phyloP scores from a whole-genome alignment of 139 green algal genomes.

The Raphidocelis subcapitata region DNA sequence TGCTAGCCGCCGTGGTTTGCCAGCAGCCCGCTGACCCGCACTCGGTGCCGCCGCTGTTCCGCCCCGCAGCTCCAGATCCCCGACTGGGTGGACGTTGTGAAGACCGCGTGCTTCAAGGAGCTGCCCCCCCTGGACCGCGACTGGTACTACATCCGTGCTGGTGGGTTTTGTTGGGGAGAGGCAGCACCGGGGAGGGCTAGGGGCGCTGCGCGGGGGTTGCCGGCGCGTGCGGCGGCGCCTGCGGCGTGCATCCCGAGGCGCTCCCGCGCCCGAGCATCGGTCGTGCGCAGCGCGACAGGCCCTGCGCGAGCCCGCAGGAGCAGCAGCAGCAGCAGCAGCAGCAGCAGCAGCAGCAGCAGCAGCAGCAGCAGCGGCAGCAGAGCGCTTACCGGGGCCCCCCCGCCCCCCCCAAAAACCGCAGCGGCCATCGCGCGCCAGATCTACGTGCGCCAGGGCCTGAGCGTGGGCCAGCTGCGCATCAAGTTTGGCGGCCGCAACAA shows the following conservation, averaged over 20 bases:
- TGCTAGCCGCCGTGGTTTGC: too few species aligned
- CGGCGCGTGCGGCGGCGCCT: background rate
- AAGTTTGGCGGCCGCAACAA: constrained; percentile 85
- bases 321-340: background rate
- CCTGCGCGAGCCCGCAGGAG: background rate
- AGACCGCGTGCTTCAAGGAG: constrained; percentile 97
- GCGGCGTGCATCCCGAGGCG: too few species aligned
- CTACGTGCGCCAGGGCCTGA: constrained; percentile 90
- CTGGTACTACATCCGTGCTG: constrained; percentile 98
- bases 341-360: background rate
- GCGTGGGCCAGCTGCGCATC: constrained; percentile 88
- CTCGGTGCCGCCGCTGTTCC: background rate
- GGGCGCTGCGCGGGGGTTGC: background rate
- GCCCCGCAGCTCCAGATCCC: constrained; percentile 63
- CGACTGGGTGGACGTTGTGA: constrained; percentile 95
- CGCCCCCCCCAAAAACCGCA: constrained; percentile 26
- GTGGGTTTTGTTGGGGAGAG: constrained; percentile 38
- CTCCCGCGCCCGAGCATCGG: too few species aligned
- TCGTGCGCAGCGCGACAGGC: too few species aligned
- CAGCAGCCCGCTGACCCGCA: too few species aligned
- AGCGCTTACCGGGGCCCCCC: background rate
- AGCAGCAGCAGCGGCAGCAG: background rate
- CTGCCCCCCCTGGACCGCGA: constrained; percentile 93
- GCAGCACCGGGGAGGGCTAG: background rate
- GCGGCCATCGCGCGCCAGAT: constrained; percentile 92